A percentile compares a stretch with the other conserved stretches of the same genome.
These are phyloP conservation scores for Boletus mariae DNA, from an alignment of 1,284 basidiomycete species.

Conservation along the genomic window DNA sequence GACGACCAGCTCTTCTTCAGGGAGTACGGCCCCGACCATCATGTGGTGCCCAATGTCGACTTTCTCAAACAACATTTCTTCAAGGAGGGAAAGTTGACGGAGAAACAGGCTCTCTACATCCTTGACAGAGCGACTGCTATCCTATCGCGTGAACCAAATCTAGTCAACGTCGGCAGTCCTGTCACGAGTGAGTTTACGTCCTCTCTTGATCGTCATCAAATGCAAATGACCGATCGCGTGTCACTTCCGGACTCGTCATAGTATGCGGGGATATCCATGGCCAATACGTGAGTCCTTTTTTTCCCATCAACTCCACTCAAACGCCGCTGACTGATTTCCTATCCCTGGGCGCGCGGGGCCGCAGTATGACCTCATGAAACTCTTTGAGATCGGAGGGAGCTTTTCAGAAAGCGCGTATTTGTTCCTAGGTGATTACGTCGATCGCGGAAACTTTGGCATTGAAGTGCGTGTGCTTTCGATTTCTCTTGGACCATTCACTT, in stretches of 20 bases:
- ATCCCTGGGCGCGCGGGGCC: conserved; percentile 3
- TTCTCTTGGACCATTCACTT: neutral
- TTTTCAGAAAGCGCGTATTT: conserved; percentile 85
- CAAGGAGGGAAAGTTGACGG: conserved; percentile 82
- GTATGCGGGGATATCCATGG: conserved; percentile 98
- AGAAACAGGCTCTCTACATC: conserved; percentile 88
- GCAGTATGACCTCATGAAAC: conserved; percentile 96
- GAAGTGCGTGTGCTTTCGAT: conserved; percentile 52
- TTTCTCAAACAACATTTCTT: conserved; percentile 94
- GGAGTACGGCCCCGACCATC: conserved; percentile 27
- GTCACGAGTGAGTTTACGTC: conserved; percentile 74
- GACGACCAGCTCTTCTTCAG: conserved; percentile 32
- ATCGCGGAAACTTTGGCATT: conserved; percentile 93
- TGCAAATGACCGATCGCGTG: conserved; percentile 11
- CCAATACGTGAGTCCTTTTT: conserved; percentile 78
- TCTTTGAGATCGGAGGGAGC: conserved; percentile 94
- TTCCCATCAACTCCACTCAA: conserved; percentile 2
- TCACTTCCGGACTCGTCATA: conserved; percentile 29
- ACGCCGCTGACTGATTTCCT: conserved; percentile 2
- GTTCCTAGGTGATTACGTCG: conserved; percentile 98
- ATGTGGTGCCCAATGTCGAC: conserved; percentile 65
- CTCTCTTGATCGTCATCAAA: conserved; percentile 1
- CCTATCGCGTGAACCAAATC: conserved; percentile 80
- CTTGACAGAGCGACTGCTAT: conserved; percentile 75
- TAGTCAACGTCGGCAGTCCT: conserved; percentile 88